Percentiles rank a stretch among this genome's conserved stretches.
phyloP scores from a whole-genome alignment of 495 filamentous ascomycete genomes.

The Patellaria atrata region DNA sequence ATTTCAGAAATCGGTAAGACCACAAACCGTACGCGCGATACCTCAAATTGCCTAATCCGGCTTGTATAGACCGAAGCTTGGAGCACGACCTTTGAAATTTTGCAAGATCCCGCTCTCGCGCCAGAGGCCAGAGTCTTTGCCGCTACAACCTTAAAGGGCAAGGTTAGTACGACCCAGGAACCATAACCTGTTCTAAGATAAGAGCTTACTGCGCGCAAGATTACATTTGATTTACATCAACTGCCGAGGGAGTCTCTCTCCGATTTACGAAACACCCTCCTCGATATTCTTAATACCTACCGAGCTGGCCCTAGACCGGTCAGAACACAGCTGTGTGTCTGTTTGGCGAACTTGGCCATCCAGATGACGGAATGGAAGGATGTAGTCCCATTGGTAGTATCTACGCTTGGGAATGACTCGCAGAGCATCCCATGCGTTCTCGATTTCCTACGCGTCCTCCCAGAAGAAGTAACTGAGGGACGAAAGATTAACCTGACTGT shows the following conservation, averaged over 20 bases:
- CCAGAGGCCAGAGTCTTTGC: slow-evolving; percentile 87
- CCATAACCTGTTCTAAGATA: slow-evolving; percentile 18
- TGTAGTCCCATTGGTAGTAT: slow-evolving; percentile 67
- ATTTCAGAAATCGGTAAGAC: slow-evolving; percentile 92
- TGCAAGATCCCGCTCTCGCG: slow-evolving; percentile 59
- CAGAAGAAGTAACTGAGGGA: slow-evolving; percentile 97
- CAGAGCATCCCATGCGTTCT: slow-evolving; percentile 70
- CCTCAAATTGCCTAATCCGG: neutral
- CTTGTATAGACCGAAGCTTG: slow-evolving; percentile 63
- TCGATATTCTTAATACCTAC: slow-evolving; percentile 63
- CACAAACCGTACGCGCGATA: neutral
- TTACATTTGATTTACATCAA: slow-evolving; percentile 74
- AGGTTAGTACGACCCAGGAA: slow-evolving; percentile 43
- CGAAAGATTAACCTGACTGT: slow-evolving; percentile 97
- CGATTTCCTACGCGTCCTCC: slow-evolving; percentile 90
- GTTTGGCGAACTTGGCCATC: slow-evolving; percentile 81
- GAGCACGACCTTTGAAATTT: slow-evolving; percentile 68
- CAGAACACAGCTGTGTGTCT: slow-evolving; percentile 87
- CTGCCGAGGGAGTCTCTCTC: slow-evolving; percentile 60
- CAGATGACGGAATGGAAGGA: slow-evolving; percentile 96
- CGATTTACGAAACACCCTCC: slow-evolving; percentile 64
- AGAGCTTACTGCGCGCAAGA: too few species aligned
- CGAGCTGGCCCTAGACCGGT: slow-evolving; percentile 78
- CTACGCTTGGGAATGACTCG: slow-evolving; percentile 59
- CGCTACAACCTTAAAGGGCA: slow-evolving; percentile 92